Evolutionary conservation across 2,329 filamentous ascomycete species (phyloP), one percentile per base, ranked within the genome.

Genomic region (Dactylonectria estremocensis): DNA sequence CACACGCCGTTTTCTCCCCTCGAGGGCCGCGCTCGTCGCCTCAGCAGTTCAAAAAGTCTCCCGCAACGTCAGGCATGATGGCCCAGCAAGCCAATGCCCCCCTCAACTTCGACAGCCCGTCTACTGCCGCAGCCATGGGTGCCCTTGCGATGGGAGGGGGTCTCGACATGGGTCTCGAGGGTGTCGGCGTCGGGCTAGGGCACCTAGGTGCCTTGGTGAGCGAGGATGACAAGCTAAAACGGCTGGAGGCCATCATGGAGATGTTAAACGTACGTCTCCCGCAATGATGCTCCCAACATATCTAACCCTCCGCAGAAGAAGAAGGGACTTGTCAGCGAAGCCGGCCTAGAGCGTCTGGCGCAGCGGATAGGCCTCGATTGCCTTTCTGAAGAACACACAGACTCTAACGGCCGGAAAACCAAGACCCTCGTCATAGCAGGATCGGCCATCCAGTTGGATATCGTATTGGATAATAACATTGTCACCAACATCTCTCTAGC

Each of bases 311-410:
- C 46, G 9, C 35, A 82, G 78, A 80, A 84, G 64, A 83, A 80
- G 72, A 88, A 89, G 69, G 92, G 92, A 4, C 83, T 90, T 46
- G 90, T 95, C 43, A 93, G 92, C 72, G 91, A 93, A 75, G 90
- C 92, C 33, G 92, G 92, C 2, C 84, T 96, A n/a, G 90, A 93
- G 78, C 86, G 92, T 61, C 82, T 95, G 33, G 91, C 90, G 9
- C 88, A 89, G 73, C 86, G 89, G 61, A 85, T 91, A 61, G 92
- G 91, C n/a, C 82, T 93, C 45, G 90, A 92, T 68, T 86, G 85
- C 63, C 80, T 91, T 13, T 90, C 88, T 82, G 89, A 92, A 72
- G 84, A 85, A 31, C 76, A 84, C 52, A 83, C 80, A 49, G 83
- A 83, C 33, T 81, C 82, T 18, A 82, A 82, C 31, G 83, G 84